A percentile compares a stretch with the other conserved stretches of the same genome.
Conservation (phyloP, 2,329 filamentous ascomycete genomes). For the Pestalotiopsis sp. region DNA sequence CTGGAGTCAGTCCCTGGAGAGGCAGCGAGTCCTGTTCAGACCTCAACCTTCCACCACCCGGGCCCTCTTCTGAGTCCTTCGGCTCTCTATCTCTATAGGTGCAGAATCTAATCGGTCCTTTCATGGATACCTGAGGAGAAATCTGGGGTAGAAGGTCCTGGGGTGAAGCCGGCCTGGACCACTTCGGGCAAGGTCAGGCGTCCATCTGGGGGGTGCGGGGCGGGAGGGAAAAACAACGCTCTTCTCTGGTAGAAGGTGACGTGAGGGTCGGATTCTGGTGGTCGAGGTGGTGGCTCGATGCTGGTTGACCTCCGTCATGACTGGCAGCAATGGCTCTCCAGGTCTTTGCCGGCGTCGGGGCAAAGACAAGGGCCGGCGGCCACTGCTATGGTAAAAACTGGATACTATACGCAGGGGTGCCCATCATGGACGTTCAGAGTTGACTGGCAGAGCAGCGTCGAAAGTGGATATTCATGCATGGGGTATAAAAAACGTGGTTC, state of each 20-base stretch:
- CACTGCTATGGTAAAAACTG: background rate
- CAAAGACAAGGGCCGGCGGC: background rate
- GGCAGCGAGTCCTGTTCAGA: background rate
- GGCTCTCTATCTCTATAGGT: background rate
- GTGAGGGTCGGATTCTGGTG: background rate
- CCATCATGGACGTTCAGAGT: background rate
- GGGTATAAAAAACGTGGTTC: background rate
- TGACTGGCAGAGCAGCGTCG: background rate
- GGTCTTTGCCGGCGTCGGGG: background rate
- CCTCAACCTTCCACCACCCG: background rate
- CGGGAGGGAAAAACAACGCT: background rate
- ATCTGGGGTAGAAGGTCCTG: background rate
- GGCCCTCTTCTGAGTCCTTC: background rate
- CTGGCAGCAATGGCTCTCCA: background rate
- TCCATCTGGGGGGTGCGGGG: background rate
- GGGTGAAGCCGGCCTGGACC: background rate
- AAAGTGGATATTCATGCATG: background rate
- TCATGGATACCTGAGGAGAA: background rate
- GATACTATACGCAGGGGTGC: background rate
- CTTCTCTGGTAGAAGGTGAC: background rate
- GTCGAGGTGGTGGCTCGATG: background rate
- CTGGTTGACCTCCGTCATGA: background rate
- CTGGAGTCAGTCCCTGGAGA: background rate
- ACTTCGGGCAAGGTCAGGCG: background rate
- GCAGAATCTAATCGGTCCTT: conserved; percentile 1